Conservation (phyloP, 257 asterid genomes). For the Lycium barbarum region DNA sequence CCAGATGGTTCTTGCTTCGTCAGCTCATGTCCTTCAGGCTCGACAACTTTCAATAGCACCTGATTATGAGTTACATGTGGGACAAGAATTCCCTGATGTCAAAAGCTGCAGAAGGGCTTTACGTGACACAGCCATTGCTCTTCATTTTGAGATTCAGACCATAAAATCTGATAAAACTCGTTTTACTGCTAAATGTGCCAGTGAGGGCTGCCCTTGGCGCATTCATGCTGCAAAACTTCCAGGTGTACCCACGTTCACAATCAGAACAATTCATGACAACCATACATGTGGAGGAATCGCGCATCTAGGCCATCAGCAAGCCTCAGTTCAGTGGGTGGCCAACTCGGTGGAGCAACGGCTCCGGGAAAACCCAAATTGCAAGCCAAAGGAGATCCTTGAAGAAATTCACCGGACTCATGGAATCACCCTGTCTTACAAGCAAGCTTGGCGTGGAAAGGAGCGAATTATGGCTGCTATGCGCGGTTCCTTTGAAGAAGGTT, state of each 20-base stretch:
- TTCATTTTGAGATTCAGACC: constrained; percentile 94
- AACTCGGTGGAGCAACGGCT: constrained; percentile 89
- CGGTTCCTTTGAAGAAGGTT: constrained; percentile 95
- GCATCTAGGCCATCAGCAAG: constrained; percentile 98
- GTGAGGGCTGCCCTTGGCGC: constrained; percentile 94
- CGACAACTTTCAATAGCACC: constrained; percentile 64
- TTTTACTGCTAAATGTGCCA: constrained; percentile 90
- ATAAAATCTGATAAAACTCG: constrained; percentile 93
- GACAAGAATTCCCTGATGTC: constrained; percentile 95
- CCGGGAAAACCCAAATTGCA: constrained; percentile 82
- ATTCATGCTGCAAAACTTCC: constrained; percentile 98
- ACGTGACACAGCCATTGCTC: constrained; percentile 91
- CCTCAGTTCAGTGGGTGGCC: constrained; percentile 99
- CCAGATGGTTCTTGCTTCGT: constrained; percentile 58
- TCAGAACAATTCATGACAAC: constrained; percentile 78
- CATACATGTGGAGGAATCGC: constrained; percentile 88
- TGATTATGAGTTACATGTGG: constrained; percentile 80
- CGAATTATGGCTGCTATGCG: constrained; percentile 94
- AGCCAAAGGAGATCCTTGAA: constrained; percentile 94
- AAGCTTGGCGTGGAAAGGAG: constrained; percentile 99
- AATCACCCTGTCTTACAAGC: constrained; percentile 89
- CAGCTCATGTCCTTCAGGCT: constrained; percentile 73
- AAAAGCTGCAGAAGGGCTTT: constrained; percentile 92
- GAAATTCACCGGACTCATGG: constrained; percentile 89
- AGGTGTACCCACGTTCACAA: constrained; percentile 90